Percentiles rank a stretch among this genome's conserved stretches.
Conservation (phyloP, 2,329 filamentous ascomycete genomes). For the Cercospora brassicicola region DNA sequence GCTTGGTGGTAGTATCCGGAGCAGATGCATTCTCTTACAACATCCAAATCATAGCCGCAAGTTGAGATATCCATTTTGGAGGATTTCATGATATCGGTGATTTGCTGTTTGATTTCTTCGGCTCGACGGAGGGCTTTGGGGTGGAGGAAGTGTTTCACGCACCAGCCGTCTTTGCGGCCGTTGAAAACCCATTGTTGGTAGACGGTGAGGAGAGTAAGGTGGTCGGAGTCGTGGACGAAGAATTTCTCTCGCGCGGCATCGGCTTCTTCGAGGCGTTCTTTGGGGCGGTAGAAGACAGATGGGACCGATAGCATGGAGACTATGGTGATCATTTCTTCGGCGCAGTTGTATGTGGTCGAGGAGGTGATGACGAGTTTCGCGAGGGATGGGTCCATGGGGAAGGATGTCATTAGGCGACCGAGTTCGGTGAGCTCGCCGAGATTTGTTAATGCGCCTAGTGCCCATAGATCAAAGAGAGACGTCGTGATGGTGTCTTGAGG, state of each 20-base stretch:
- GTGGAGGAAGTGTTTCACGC: constrained; percentile 87
- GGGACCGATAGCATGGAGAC: constrained; percentile 97
- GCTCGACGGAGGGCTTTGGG: constrained; percentile 89
- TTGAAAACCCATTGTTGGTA: constrained; percentile 95
- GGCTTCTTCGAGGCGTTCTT: constrained; percentile 94
- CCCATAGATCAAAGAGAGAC: constrained; percentile 96
- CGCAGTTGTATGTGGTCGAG: constrained; percentile 73
- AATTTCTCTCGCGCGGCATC: constrained; percentile 96
- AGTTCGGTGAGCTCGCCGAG: constrained; percentile 86
- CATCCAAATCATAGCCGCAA: constrained; percentile 95
- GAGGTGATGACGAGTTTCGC: constrained; percentile 93
- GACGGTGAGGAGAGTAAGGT: constrained; percentile 91
- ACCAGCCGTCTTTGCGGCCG: constrained; percentile 87
- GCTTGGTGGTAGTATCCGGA: constrained; percentile 98
- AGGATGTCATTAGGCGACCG: constrained; percentile 90
- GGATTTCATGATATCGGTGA: constrained; percentile 89
- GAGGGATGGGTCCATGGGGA: constrained; percentile 95
- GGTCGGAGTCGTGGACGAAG: constrained; percentile 96
- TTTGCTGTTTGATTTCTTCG: constrained; percentile 90
- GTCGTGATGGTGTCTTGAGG: constrained; percentile 97
- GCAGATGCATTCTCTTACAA: constrained; percentile 94
- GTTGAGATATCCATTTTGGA: constrained; percentile 85
- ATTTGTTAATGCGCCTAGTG: constrained; percentile 88
- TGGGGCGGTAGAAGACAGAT: constrained; percentile 93
- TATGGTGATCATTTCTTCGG: constrained; percentile 96